phyloP scores from a whole-genome alignment of 768 basidiomycete species.

The Lenzites betulinus region DNA sequence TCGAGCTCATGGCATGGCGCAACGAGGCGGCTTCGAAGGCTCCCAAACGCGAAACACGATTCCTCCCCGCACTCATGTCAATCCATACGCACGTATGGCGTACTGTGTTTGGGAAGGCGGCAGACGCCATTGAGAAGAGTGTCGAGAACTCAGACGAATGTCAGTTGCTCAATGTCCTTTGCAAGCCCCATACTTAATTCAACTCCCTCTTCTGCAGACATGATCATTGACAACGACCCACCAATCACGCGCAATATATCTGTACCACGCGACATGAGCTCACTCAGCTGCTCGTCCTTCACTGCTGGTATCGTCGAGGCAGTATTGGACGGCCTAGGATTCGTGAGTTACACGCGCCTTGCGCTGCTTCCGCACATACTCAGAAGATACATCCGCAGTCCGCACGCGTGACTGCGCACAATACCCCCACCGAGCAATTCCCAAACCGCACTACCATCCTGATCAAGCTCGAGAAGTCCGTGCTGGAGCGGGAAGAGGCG shows the following conservation, averaged over 20 bases:
- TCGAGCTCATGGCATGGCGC: slow-evolving; percentile 85
- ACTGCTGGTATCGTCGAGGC: slow-evolving; percentile 98
- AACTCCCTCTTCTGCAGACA: slow-evolving; percentile 54
- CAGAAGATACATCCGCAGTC: slow-evolving; percentile 53
- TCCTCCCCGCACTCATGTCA: slow-evolving; percentile 89
- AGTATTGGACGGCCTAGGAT: slow-evolving; percentile 89
- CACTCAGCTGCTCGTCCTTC: slow-evolving; percentile 95
- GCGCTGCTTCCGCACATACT: neutral
- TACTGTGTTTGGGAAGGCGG: slow-evolving; percentile 89
- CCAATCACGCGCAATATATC: slow-evolving; percentile 89
- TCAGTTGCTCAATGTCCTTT: slow-evolving; percentile 36
- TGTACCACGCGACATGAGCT: slow-evolving; percentile 91
- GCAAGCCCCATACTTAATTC: neutral
- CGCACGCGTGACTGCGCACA: slow-evolving; percentile 94
- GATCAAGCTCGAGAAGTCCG: slow-evolving; percentile 92
- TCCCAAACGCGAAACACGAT: slow-evolving; percentile 91
- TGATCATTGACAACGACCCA: slow-evolving; percentile 98
- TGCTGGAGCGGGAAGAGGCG: slow-evolving; percentile 92
- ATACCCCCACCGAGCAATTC: slow-evolving; percentile 78
- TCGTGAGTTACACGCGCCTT: slow-evolving; percentile 60
- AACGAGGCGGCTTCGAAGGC: slow-evolving; percentile 76
- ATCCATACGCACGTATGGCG: slow-evolving; percentile 96
- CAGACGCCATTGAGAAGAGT: slow-evolving; percentile 94
- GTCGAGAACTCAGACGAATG: slow-evolving; percentile 98
- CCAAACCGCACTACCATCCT: slow-evolving; percentile 93